These are phyloP conservation scores for Xylariales sp. DNA, from an alignment of 2,329 filamentous ascomycete species.

Conservation along the genomic window DNA sequence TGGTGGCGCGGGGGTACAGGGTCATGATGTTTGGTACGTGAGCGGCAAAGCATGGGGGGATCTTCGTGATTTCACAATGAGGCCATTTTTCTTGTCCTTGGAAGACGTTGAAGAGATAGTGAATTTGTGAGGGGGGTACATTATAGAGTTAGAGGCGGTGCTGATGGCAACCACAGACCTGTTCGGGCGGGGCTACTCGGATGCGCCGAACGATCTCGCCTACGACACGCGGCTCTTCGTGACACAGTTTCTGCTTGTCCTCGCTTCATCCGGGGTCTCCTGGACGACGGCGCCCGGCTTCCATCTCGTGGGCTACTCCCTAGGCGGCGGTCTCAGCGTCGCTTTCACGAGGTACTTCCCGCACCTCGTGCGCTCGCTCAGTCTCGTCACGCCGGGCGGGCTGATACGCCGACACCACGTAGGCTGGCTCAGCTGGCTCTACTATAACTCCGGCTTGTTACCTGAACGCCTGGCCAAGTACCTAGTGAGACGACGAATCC, in stretches of 20 bases:
- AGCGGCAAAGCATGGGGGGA: not conserved
- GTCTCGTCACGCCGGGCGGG: slow-evolving; percentile 76
- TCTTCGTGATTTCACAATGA: too few species aligned
- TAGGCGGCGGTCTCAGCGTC: slow-evolving; percentile 79
- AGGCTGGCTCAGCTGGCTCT: slow-evolving; percentile 67
- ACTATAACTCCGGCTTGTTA: slow-evolving; percentile 71
- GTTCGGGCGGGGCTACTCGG: slow-evolving; percentile 82
- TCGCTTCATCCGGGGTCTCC: slow-evolving; percentile 70
- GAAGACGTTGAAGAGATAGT: too few species aligned
- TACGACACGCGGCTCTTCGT: slow-evolving; percentile 74
- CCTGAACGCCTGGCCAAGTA: slow-evolving; percentile 67
- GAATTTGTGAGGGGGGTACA: not conserved
- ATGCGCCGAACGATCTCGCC: slow-evolving; percentile 69
- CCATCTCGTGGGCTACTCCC: slow-evolving; percentile 80
- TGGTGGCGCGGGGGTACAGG: slow-evolving; percentile 74
- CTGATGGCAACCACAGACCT: slow-evolving; percentile 62
- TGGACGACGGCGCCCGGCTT: slow-evolving; percentile 68
- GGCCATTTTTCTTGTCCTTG: too few species aligned
- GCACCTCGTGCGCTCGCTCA: slow-evolving; percentile 69
- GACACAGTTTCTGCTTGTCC: slow-evolving; percentile 71
- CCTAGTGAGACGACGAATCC: slow-evolving; percentile 49
- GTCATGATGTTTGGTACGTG: slow-evolving; percentile 80
- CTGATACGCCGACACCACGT: slow-evolving; percentile 74
- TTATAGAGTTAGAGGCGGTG: not conserved
- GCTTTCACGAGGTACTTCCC: slow-evolving; percentile 78